A percentile compares a stretch with the other conserved stretches of the same genome.
phyloP scores from a whole-genome alignment of 2,329 filamentous ascomycete genomes.

The Cytospora schulzeri region DNA sequence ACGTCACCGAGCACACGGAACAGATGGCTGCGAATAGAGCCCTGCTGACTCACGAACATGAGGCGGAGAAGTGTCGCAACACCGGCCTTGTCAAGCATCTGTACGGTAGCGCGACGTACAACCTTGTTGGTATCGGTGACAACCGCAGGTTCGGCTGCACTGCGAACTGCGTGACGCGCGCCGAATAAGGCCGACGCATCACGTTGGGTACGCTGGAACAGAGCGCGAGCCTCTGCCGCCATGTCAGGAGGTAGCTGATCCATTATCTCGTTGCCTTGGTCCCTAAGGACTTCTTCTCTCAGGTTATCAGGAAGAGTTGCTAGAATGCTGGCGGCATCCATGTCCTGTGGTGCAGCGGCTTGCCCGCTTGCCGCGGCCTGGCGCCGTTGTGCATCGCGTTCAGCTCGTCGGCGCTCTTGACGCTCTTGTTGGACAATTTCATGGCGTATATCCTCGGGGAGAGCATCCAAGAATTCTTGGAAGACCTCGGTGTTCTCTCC shows the following conservation, averaged over 20 bases:
- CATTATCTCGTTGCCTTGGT: slow-evolving; percentile 87
- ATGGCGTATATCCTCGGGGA: slow-evolving; percentile 85
- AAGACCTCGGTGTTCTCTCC: slow-evolving; percentile 84
- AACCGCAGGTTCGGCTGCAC: slow-evolving; percentile 33
- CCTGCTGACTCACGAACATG: slow-evolving; percentile 95
- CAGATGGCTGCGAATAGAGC: slow-evolving; percentile 79
- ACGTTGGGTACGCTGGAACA: slow-evolving; percentile 49
- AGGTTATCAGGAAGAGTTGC: slow-evolving; percentile 84
- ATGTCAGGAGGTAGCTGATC: slow-evolving; percentile 83
- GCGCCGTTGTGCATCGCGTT: slow-evolving; percentile 79
- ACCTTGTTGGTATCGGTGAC: slow-evolving; percentile 58
- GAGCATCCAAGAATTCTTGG: slow-evolving; percentile 88
- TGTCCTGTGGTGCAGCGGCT: slow-evolving; percentile 59
- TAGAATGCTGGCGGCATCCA: slow-evolving; percentile 91
- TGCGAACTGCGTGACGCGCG: slow-evolving; percentile 33
- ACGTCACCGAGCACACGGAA: slow-evolving; percentile 88
- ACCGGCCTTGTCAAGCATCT: slow-evolving; percentile 95
- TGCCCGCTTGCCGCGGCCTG: slow-evolving; percentile 62
- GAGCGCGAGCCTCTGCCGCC: slow-evolving; percentile 79
- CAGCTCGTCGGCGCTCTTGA: slow-evolving; percentile 82
- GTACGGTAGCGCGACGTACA: slow-evolving; percentile 80
- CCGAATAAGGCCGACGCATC: slow-evolving; percentile 33
- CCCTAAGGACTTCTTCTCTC: slow-evolving; percentile 83
- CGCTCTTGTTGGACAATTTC: slow-evolving; percentile 92
- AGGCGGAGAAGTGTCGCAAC: slow-evolving; percentile 95